phyloP scores from a whole-genome alignment of 352 stramenopile genomes.

The Phytophthora tubulina region DNA sequence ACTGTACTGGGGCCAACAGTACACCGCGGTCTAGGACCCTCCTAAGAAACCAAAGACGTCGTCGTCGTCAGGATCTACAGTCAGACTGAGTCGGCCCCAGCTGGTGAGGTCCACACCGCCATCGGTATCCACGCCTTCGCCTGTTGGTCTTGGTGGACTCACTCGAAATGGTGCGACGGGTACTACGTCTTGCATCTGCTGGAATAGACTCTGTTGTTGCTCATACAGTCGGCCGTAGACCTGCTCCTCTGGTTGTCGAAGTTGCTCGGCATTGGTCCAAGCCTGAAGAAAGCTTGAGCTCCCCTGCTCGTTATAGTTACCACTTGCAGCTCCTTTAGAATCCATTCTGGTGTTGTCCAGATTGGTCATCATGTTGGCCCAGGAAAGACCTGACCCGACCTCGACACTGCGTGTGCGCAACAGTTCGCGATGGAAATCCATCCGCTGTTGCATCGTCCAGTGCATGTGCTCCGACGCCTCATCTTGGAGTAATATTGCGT shows the following conservation, averaged over 20 bases:
- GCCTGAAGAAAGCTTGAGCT: conserved; percentile 29
- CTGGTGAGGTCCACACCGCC: conserved; percentile 25
- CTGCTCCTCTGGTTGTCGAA: conserved; percentile 22
- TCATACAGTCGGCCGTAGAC: conserved; percentile 31
- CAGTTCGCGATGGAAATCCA: conserved; percentile 41
- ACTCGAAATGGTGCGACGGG: background rate
- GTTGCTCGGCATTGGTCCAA: conserved; percentile 27
- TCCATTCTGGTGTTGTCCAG: background rate
- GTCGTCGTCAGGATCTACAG: conserved; percentile 34
- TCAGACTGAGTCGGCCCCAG: conserved; percentile 34
- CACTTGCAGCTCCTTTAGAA: background rate
- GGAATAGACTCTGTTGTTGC: conserved; percentile 34
- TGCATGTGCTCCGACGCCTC: conserved; percentile 28
- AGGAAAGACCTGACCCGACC: conserved; percentile 20
- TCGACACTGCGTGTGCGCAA: conserved; percentile 38
- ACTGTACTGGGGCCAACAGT: conserved; percentile 10
- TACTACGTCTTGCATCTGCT: conserved; percentile 19
- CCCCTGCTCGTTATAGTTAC: conserved; percentile 3
- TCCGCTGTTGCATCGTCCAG: conserved; percentile 34
- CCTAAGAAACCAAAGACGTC: conserved; percentile 39
- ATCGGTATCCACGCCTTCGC: conserved; percentile 5
- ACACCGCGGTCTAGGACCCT: conserved; percentile 2
- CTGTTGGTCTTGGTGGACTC: background rate
- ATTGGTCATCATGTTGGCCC: conserved; percentile 19
- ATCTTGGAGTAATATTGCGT: conserved; percentile 17